These are phyloP conservation scores for Hericium coralloides DNA, from an alignment of 768 basidiomycete genomes.

Conservation along the genomic window DNA sequence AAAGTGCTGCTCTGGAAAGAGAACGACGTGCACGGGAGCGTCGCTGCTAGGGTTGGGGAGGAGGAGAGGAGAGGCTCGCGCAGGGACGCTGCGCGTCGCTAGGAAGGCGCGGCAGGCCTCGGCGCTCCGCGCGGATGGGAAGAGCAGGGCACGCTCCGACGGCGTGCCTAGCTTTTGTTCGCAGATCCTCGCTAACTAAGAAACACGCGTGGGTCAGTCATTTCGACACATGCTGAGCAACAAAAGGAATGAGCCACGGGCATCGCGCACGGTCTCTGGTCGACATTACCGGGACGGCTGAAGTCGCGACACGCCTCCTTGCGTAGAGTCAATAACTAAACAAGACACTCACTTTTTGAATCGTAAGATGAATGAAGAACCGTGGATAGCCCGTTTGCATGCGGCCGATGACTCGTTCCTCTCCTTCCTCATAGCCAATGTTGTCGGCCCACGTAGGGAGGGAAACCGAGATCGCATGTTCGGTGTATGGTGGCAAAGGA, in stretches of 20 bases:
- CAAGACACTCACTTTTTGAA: slow-evolving; percentile 56
- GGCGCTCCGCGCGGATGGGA: slow-evolving; percentile 65
- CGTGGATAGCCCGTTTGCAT: slow-evolving; percentile 92
- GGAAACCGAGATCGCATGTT: slow-evolving; percentile 93
- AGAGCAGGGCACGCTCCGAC: slow-evolving; percentile 72
- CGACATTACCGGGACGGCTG: background rate
- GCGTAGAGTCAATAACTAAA: background rate
- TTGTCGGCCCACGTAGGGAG: slow-evolving; percentile 90
- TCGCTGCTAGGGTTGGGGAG: slow-evolving; percentile 25
- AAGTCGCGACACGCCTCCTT: too few species aligned
- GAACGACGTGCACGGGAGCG: slow-evolving; percentile 66
- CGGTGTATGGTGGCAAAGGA: slow-evolving; percentile 56
- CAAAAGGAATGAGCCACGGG: background rate
- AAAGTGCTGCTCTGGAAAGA: slow-evolving; percentile 59
- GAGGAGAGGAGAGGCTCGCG: slow-evolving; percentile 60
- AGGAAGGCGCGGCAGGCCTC: slow-evolving; percentile 72
- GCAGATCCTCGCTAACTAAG: slow-evolving; percentile 70
- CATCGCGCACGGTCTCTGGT: background rate
- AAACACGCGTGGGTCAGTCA: background rate
- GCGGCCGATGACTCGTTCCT: slow-evolving; percentile 61
- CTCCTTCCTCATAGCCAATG: slow-evolving; percentile 87
- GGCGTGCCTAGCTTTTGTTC: slow-evolving; percentile 66
- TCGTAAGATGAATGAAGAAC: slow-evolving; percentile 85
- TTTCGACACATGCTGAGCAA: background rate
- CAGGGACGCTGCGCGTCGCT: slow-evolving; percentile 38